Base-by-base conservation (phyloP, 2,329 filamentous ascomycete species). In the Pestalotiopsis sp. region DNA sequence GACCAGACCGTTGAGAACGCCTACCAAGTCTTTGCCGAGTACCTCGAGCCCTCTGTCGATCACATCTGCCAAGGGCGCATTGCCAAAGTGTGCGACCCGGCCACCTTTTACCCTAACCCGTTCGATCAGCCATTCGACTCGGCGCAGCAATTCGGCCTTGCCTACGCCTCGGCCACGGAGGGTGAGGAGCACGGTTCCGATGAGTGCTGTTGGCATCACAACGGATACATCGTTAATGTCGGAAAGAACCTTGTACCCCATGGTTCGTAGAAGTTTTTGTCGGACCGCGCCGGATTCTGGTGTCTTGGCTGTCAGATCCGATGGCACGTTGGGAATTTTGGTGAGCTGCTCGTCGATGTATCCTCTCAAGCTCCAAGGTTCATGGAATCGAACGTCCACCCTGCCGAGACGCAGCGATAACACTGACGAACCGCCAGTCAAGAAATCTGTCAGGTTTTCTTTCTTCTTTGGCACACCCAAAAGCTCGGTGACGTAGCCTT, bases 211-310 rank as follows among this genome's bases (percentile, higher is more conserved):
- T 0, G 96, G 96, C 96, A 99, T 99, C 62, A 99, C 94, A 0
- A 99, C 96, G 0, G 95, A 97, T 2, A 97, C 95, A 41, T 92
- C 90, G 77, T 99, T 99, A 81, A 99, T 99, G 75, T 99, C 93
- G 0, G 93, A 92, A 2, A 99, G 85, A 0, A 98, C 94, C 74
- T 93, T 93, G 82, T 98, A 99, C 1, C 96, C 96, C 67, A 99
- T 85, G 0, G 93, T 97, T 45, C 94, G 88, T 13, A 99, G 82
- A 2, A 99, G 83, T 69, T 93, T 92, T 66, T 93, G 87, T 27
- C 91, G 86, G 13, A 91, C 83, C 1, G 85, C 81, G 4, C 86
- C 81, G 25, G 85, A 84, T 65, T 86, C 81, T 0, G 83, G 82
- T 38, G 85, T 81, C 60, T 81, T 81, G 61, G 82, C 79, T 61